A percentile compares a stretch with the other conserved stretches of the same genome.
phyloP scores from a whole-genome alignment of 2,329 filamentous ascomycete genomes.

The Nakataea oryzae region DNA sequence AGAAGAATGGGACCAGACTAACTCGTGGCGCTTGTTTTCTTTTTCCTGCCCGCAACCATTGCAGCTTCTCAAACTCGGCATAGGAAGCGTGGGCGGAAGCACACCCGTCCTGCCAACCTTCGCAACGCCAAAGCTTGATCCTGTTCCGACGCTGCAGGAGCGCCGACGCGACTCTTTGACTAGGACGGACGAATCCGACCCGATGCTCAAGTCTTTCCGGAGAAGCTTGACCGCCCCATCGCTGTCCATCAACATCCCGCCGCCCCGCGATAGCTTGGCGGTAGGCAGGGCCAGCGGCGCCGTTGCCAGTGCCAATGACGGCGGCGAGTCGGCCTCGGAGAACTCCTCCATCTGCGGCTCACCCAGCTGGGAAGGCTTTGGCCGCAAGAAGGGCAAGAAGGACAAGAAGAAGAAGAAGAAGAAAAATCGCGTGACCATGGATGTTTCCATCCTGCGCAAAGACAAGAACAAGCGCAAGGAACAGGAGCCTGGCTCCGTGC shows the following conservation, averaged over 20 bases:
- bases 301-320: slow-evolving; percentile 26
- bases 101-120: slow-evolving; percentile 4
- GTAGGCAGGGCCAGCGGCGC: slow-evolving; percentile 18
- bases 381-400: slow-evolving; percentile 41
- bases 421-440: slow-evolving; percentile 11
- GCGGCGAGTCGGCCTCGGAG: slow-evolving; percentile 25
- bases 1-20: not conserved
- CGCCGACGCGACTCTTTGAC: slow-evolving; percentile 14
- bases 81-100: slow-evolving; percentile 3
- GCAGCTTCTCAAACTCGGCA: slow-evolving; percentile 18
- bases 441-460: not conserved
- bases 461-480: slow-evolving; percentile 30
- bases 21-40: not conserved
- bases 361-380: slow-evolving; percentile 50
- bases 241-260: slow-evolving; percentile 21
- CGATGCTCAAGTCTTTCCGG: slow-evolving; percentile 13
- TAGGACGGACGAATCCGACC: slow-evolving; percentile 12
- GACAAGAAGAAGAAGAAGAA: slow-evolving; percentile 28
- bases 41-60: not conserved
- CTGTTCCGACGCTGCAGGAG: slow-evolving; percentile 11
- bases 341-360: slow-evolving; percentile 48
- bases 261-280: slow-evolving; percentile 4
- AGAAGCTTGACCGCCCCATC: slow-evolving; percentile 12
- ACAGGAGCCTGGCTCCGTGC: slow-evolving; percentile 13
- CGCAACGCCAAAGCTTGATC: slow-evolving; percentile 6